Percentiles rank a stretch among this genome's conserved stretches.
These are phyloP conservation scores for Vitis vinifera DNA, from an alignment of 164 flowering plant genomes.

Conservation along the genomic window ASM3070453v1 NC_081811.1:3341001-3341500, in stretches of 20 bases:
- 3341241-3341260: slow-evolving; percentile 51
- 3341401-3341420: slow-evolving; percentile 56
- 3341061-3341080: too few species aligned
- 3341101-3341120: too few species aligned
- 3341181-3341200: slow-evolving; percentile 47
- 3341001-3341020: too few species aligned
- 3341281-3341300: slow-evolving; percentile 22
- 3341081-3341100: too few species aligned
- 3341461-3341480: neutral
- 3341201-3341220: slow-evolving; percentile 85
- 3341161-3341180: too few species aligned
- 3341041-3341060: too few species aligned
- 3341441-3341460: slow-evolving; percentile 43
- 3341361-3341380: neutral
- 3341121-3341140: too few species aligned
- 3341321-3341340: neutral
- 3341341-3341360: neutral
- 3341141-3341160: too few species aligned
- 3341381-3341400: slow-evolving; percentile 76
- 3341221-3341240: slow-evolving; percentile 63
- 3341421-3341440: slow-evolving; percentile 42
- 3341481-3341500: too few species aligned
- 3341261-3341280: slow-evolving; percentile 80
- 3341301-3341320: neutral
- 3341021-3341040: too few species aligned